A percentile compares a stretch with the other conserved stretches of the same genome.
Conservation (phyloP, 2,329 filamentous ascomycete species). For the Tolypocladium endophyticum region DNA sequence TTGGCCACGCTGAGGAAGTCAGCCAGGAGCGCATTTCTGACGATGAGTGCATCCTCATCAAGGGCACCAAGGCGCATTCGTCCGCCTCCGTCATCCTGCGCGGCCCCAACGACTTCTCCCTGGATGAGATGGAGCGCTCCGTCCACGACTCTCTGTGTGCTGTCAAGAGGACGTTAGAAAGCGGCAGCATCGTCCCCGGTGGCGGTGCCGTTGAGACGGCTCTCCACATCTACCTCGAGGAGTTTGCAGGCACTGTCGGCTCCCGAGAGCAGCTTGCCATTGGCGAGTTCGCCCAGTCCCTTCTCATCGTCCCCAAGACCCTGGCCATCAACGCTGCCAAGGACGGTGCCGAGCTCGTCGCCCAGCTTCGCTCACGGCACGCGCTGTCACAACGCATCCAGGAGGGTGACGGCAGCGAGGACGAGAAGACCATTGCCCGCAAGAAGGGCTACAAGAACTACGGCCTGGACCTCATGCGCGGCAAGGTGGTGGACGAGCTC, state of each 20-base stretch:
- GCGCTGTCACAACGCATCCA: constrained; percentile 86
- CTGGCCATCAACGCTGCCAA: constrained; percentile 95
- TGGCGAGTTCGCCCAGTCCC: constrained; percentile 89
- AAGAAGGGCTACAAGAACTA: constrained; percentile 99
- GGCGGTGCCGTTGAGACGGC: constrained; percentile 98
- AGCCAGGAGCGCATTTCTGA: constrained; percentile 98
- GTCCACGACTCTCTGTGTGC: constrained; percentile 94
- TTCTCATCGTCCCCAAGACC: constrained; percentile 92
- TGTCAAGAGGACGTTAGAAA: constrained; percentile 94
- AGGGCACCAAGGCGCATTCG: constrained; percentile 88
- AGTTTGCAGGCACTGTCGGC: constrained; percentile 94
- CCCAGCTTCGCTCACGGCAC: constrained; percentile 88
- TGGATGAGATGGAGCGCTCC: constrained; percentile 99
- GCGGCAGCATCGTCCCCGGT: constrained; percentile 90
- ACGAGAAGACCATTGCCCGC: constrained; percentile 81
- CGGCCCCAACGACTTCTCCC: constrained; percentile 87
- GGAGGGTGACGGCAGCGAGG: constrained; percentile 72
- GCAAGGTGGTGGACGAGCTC: constrained; percentile 84
- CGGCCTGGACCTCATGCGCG: constrained; percentile 79
- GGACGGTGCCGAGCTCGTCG: constrained; percentile 88
- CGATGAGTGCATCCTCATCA: constrained; percentile 94
- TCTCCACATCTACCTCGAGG: constrained; percentile 96
- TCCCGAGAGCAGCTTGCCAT: constrained; percentile 97
- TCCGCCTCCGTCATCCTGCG: constrained; percentile 94
- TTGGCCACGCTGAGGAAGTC: constrained; percentile 90